Conservation (phyloP, 345 rosid species). For the Eucalyptus shirleyi region DNA sequence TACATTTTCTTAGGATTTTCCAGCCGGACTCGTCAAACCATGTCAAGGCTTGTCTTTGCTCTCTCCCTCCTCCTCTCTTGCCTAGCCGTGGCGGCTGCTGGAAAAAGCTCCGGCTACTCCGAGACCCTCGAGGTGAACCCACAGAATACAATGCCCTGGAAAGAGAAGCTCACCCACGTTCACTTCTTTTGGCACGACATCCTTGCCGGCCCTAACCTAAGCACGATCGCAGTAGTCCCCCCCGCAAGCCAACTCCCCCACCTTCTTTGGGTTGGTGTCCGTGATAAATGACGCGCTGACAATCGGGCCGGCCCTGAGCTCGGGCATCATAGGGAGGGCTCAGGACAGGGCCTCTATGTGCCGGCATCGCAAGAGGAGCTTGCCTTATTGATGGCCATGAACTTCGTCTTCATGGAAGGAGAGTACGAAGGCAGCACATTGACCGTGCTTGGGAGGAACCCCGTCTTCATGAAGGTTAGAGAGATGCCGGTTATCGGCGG, state of each 20-base stretch:
- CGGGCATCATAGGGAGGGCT: neutral
- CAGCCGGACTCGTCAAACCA: neutral
- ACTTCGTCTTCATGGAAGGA: slow-evolving; percentile 3
- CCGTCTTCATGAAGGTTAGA: neutral
- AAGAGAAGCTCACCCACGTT: slow-evolving; percentile 1
- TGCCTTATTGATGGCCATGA: slow-evolving; percentile 1
- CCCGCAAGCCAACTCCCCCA: neutral
- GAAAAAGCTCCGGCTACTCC: neutral
- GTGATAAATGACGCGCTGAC: neutral
- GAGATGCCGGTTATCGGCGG: slow-evolving; percentile 15
- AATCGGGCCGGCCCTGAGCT: neutral
- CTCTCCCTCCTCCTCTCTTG: neutral
- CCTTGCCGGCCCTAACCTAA: neutral
- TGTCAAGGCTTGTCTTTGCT: neutral
- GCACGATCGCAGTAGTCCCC: neutral
- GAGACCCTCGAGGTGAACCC: neutral
- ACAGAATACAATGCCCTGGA: neutral
- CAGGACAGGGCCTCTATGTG: neutral
- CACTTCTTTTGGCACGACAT: slow-evolving; percentile 7
- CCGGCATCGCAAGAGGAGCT: neutral
- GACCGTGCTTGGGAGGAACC: neutral
- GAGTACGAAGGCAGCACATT: slow-evolving; percentile 4
- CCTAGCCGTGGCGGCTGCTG: neutral
- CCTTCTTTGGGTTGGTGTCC: neutral
- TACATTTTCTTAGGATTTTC: neutral